Evolutionary conservation across 2,329 filamentous ascomycete species (phyloP), one percentile per base, ranked within the genome.

Genomic region (Aspergillus sp.): DNA sequence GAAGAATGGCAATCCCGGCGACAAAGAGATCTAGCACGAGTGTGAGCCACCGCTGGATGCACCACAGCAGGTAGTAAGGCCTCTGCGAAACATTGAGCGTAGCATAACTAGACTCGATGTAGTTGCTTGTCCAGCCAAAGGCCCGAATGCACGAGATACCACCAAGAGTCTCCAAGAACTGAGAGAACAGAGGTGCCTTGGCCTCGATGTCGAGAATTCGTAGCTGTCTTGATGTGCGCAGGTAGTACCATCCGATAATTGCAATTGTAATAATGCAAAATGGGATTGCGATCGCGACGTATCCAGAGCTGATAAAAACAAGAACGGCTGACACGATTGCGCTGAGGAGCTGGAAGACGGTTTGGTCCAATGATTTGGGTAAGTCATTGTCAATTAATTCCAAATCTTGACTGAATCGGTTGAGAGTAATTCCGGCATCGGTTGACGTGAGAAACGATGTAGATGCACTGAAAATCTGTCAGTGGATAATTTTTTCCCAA

Each of bases 141-240:
- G 79, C 75, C 7, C 78, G 71, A 28, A 82, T 69, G 0, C 79
- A 82, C 0, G 70, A 66, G 0, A 81, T 57, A 0, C 80, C 80
- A 32, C 72, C 72, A 38, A 81, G 69, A 2, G 74, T 76, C 51
- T 81, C 78, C 26, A 75, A 67, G 52, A 81, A 82, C 49, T 81
- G 67, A 10, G 70, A 76, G 64, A 78, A 81, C 0, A 82, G 63
- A 0, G 79, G 79, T 1, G 75, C 74, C 52, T 83, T 82, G 1
- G 76, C 73, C 57, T 84, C 81, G 1, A 84, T 70, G 41, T 83
- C 80, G 7, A 84, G 60, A 19, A 81, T 69, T 42, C 80, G 72
- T 5, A 84, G 59, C 57, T 83, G 80, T 0, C 79, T 67, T 0
- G 79, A 82, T 0, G 80, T 83, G 0, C 76, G 70, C 2, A 83